phyloP scores from a whole-genome alignment of 331 rosid species.

The Erythrophleum ivorense region DNA sequence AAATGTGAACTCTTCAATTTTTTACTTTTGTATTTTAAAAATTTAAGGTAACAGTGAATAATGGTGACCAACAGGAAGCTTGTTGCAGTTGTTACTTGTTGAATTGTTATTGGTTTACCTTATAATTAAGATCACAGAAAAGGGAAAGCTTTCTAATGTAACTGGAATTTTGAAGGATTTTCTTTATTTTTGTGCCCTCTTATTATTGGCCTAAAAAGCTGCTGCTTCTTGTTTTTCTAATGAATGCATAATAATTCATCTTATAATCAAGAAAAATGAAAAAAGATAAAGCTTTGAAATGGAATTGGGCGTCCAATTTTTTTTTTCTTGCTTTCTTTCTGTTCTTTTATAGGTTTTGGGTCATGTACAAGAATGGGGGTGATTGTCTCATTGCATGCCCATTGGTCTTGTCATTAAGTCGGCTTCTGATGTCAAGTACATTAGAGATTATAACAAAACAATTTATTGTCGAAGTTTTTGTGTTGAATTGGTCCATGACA shows the following conservation, averaged over 20 bases:
- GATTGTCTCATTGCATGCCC: background rate
- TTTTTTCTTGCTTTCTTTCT: background rate
- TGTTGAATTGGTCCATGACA: background rate
- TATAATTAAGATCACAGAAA: background rate
- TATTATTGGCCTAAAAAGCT: background rate
- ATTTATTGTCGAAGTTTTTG: background rate
- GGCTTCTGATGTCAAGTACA: background rate
- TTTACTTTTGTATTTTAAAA: background rate
- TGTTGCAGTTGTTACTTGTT: slow-evolving; percentile 13
- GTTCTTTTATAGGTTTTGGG: background rate
- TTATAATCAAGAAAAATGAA: background rate
- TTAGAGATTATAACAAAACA: background rate
- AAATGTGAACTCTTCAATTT: background rate
- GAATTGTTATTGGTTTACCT: slow-evolving; percentile 8
- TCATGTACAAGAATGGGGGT: no score
- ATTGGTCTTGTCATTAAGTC: background rate
- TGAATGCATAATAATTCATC: background rate
- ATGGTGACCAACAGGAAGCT: background rate
- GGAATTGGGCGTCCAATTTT: background rate
- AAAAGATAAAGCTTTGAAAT: background rate
- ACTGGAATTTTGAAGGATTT: background rate
- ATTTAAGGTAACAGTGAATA: background rate
- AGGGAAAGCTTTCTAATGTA: slow-evolving; percentile 1
- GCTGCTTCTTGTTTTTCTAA: background rate
- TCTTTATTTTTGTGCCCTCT: background rate